These are phyloP conservation scores for Calocybe cyanea DNA, from an alignment of 768 basidiomycete genomes.

Conservation along the genomic window DNA sequence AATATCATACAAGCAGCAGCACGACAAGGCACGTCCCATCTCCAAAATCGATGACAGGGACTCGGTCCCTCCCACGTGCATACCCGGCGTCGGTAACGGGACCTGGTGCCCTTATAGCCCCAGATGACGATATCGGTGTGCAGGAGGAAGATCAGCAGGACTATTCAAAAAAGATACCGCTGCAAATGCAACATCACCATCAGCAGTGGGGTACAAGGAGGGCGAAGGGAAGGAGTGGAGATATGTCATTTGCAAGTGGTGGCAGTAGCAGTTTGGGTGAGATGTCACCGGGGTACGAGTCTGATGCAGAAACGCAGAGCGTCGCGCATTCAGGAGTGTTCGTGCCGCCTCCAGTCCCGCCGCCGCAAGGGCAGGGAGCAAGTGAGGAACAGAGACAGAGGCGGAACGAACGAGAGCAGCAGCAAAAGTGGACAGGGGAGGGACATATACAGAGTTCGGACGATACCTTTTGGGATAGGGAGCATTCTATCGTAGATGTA, in stretches of 20 bases:
- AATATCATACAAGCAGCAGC: background rate
- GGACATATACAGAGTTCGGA: background rate
- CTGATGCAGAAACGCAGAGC: background rate
- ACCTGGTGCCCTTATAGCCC: conserved; percentile 23
- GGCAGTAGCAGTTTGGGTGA: conserved; percentile 14
- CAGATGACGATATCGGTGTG: conserved; percentile 1
- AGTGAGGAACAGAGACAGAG: background rate
- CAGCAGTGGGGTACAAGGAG: conserved; percentile 11
- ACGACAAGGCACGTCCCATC: conserved; percentile 1
- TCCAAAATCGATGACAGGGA: background rate
- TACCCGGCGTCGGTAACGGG: background rate
- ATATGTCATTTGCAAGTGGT: background rate
- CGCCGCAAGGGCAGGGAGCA: too few species aligned
- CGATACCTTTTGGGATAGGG: too few species aligned
- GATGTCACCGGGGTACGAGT: conserved; percentile 26
- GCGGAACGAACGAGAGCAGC: background rate
- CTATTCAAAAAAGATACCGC: background rate
- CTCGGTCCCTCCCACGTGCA: conserved; percentile 1
- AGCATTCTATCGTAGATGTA: too few species aligned
- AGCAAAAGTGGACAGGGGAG: background rate
- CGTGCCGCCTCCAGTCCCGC: too few species aligned
- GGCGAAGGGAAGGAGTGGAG: conserved; percentile 13
- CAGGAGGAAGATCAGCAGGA: background rate
- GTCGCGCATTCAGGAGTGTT: too few species aligned
- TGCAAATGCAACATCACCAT: background rate